A percentile compares a stretch with the other conserved stretches of the same genome.
Conservation (phyloP, 2,329 filamentous ascomycete genomes). For the Alternaria solani region DNA sequence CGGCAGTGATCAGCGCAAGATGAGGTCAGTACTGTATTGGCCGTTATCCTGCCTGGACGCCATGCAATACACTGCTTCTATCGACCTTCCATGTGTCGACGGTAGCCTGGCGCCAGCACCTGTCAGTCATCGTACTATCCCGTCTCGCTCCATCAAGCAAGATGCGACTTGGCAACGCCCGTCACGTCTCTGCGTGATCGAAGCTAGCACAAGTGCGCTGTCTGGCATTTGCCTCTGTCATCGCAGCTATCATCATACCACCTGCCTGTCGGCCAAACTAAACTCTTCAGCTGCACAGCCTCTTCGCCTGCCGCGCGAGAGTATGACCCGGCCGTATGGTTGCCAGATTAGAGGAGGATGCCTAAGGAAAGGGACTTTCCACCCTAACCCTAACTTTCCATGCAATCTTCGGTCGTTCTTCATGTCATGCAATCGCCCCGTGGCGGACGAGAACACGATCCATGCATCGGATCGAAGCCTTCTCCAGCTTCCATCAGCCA, state of each 20-base stretch:
- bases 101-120: conserved; percentile 11
- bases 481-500: conserved; percentile 11
- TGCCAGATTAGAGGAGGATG: not conserved
- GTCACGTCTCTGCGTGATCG: conserved; percentile 8
- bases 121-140: conserved; percentile 9
- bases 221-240: not conserved
- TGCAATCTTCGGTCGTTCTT: conserved; percentile 5
- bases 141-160: conserved; percentile 4
- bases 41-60: conserved; percentile 1
- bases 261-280: conserved; percentile 3
- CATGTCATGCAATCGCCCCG: conserved; percentile 2
- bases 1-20: conserved; percentile 13
- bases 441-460: conserved; percentile 5
- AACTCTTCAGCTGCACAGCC: conserved; percentile 6
- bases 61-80: conserved; percentile 3
- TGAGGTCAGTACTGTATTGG: conserved; percentile 4
- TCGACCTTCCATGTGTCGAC: conserved; percentile 8
- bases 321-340: conserved; percentile 24
- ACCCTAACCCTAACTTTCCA: conserved; percentile 2
- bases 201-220: not conserved
- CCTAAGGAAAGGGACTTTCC: not conserved
- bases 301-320: conserved; percentile 28
- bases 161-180: conserved; percentile 14
- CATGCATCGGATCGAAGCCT: conserved; percentile 6
- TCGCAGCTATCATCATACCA: not conserved